Percentiles rank a stretch among this genome's conserved stretches.
Conservation (phyloP, 257 asterid genomes). For the Nicotiana knightiana region DNA sequence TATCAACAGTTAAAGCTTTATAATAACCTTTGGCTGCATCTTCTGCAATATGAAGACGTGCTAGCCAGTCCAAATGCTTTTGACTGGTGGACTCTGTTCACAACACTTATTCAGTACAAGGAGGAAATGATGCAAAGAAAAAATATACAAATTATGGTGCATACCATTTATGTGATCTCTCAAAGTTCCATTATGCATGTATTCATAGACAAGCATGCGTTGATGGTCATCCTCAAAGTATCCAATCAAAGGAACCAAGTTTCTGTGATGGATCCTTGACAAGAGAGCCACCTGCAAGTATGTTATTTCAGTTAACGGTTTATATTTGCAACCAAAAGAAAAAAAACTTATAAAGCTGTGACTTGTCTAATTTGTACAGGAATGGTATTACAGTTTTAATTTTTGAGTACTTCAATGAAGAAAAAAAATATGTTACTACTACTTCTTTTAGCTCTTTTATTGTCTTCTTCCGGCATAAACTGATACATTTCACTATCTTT, state of each 20-base stretch:
- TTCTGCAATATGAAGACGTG: constrained; percentile 83
- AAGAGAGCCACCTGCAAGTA: constrained; percentile 81
- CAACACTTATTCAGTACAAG: background rate
- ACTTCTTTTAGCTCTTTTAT: background rate
- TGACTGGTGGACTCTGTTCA: constrained; percentile 43
- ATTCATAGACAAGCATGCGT: constrained; percentile 89
- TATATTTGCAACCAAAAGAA: background rate
- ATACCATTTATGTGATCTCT: constrained; percentile 76
- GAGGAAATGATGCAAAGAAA: background rate
- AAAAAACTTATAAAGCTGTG: background rate
- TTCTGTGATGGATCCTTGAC: constrained; percentile 95
- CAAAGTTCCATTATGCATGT: constrained; percentile 97
- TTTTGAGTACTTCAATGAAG: background rate
- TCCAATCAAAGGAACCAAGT: constrained; percentile 93
- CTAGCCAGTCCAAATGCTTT: constrained; percentile 79
- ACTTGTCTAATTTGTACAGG: background rate
- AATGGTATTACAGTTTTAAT: background rate
- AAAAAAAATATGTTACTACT: background rate
- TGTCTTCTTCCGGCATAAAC: background rate
- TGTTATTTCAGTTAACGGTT: background rate
- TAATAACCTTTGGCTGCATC: constrained; percentile 95
- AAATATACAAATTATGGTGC: constrained; percentile 2
- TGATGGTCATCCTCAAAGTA: constrained; percentile 89
- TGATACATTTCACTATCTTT: background rate
- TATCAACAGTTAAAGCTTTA: background rate